Evolutionary conservation across 2,329 filamentous ascomycete genomes (phyloP), one percentile per base, ranked within the genome.

Genomic region (Rugonectria rugulosa): DNA sequence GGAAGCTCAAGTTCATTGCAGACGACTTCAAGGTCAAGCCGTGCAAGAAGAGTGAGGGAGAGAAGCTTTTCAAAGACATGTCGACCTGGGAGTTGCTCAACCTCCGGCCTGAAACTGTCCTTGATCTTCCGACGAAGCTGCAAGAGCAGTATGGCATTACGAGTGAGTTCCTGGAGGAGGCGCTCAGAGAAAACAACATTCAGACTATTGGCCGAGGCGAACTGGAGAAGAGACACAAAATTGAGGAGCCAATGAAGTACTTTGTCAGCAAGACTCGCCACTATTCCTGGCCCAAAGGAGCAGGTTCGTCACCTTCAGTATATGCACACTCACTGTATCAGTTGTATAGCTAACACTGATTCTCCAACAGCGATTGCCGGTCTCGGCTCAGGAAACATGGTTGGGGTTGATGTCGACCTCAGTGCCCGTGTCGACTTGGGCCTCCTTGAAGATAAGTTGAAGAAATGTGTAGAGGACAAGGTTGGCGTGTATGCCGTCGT

Each of bases 281-380:
- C 57, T 81, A 81, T 57, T 80, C 77, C 0, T 81, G 79, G 79
- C 78, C 77, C 0, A 81, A 81, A 50, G 72, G 72, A 42, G 74
- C 66, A n/a, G 78, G 78, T 79, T 52, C 58, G 73, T 65, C 0
- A 43, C 9, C 14, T 21, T 10, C 23, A 14, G 14, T 5, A 23
- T 11, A 14, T 31, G n/a, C 11, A 34, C 14, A 36, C 6, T n/a
- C n/a, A 19, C 5, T 4, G 1, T 11, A 32, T 7, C 10, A 3
- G 7, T n/a, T n/a, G n/a, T n/a, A n/a, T n/a, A n/a, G 8, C 2
- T 21, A 58, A 10, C 57, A 23, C 47, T 14, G 9, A 1, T 4
- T 11, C 23, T 2, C 2, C 10, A 10, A 6, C 26, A 79, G 77
- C 76, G 1, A 73, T 81, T 29, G 61, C 72, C 2, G 79, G 79